phyloP scores from a whole-genome alignment of 331 rosid species.

The Arachis monticola region DNA sequence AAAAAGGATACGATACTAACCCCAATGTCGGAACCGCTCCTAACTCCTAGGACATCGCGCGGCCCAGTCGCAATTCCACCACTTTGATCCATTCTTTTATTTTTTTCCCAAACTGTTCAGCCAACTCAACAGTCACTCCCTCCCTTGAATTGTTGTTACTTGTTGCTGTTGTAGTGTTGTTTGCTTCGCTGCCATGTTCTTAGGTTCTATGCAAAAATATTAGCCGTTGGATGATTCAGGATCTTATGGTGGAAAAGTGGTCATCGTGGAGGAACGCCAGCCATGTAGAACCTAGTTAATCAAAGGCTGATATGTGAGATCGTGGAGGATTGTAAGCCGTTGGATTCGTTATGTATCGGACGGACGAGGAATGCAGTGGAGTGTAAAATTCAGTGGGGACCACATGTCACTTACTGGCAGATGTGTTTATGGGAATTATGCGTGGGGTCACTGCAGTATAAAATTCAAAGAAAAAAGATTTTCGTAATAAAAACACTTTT shows the following conservation, averaged over 20 bases:
- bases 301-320: slow-evolving; percentile 59
- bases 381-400: slow-evolving; percentile 41
- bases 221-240: slow-evolving; percentile 35
- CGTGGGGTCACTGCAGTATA: too few species aligned
- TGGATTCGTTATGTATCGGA: slow-evolving; percentile 46
- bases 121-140: slow-evolving; percentile 44
- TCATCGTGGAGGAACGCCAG: slow-evolving; percentile 65
- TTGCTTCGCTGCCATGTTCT: slow-evolving; percentile 46
- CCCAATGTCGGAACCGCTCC: slow-evolving; percentile 76
- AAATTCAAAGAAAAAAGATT: too few species aligned
- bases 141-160: slow-evolving; percentile 21
- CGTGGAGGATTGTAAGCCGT: slow-evolving; percentile 51
- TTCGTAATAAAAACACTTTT: too few species aligned
- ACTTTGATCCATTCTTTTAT: slow-evolving; percentile 59
- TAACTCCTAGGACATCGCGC: slow-evolving; percentile 79
- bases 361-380: slow-evolving; percentile 29
- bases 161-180: slow-evolving; percentile 1
- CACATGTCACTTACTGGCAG: slow-evolving; percentile 12
- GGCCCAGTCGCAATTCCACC: slow-evolving; percentile 89
- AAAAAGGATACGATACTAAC: slow-evolving; percentile 50
- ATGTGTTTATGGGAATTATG: background rate
- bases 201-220: background rate
- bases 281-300: slow-evolving; percentile 59
- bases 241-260: slow-evolving; percentile 44
- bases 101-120: slow-evolving; percentile 45